These are phyloP conservation scores for Phytophthora megakarya DNA, from an alignment of 352 stramenopile species.

Conservation along the genomic window DNA sequence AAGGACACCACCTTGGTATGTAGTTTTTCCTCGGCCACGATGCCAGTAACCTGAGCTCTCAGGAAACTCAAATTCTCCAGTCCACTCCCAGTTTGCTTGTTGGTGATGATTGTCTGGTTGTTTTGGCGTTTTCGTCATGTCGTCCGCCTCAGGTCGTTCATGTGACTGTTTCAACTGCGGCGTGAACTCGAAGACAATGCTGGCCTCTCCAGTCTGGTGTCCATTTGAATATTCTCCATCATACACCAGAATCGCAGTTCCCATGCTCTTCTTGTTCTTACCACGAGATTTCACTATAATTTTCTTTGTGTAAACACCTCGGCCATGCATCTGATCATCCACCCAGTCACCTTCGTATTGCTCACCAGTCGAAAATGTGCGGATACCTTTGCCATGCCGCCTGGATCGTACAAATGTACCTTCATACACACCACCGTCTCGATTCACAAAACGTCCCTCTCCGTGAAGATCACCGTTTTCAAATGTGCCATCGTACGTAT, in stretches of 20 bases:
- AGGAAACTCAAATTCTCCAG: conserved; percentile 71
- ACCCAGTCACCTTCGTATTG: conserved; percentile 63
- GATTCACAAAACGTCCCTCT: conserved; percentile 47
- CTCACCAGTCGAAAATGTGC: conserved; percentile 60
- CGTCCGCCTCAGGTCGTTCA: conserved; percentile 2
- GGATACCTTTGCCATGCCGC: conserved; percentile 53
- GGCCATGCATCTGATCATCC: conserved; percentile 63
- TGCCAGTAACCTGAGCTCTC: conserved; percentile 64
- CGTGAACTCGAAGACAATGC: conserved; percentile 49
- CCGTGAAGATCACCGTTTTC: conserved; percentile 50
- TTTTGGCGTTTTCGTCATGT: neutral
- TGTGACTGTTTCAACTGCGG: conserved; percentile 13
- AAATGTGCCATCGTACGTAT: conserved; percentile 76
- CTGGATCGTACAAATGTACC: conserved; percentile 53
- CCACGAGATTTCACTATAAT: conserved; percentile 8
- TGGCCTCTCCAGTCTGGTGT: conserved; percentile 47
- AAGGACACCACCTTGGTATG: conserved; percentile 59
- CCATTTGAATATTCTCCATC: conserved; percentile 53
- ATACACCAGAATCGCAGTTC: conserved; percentile 40
- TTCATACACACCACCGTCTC: conserved; percentile 62
- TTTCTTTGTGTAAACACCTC: conserved; percentile 42
- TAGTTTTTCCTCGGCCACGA: conserved; percentile 52
- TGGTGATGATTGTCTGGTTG: neutral
- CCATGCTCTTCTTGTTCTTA: conserved; percentile 12
- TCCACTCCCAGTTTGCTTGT: conserved; percentile 40